A percentile compares a stretch with the other conserved stretches of the same genome.
Evolutionary conservation across 768 basidiomycete species (phyloP).

Genomic region (Termitomyces sp.): DNA sequence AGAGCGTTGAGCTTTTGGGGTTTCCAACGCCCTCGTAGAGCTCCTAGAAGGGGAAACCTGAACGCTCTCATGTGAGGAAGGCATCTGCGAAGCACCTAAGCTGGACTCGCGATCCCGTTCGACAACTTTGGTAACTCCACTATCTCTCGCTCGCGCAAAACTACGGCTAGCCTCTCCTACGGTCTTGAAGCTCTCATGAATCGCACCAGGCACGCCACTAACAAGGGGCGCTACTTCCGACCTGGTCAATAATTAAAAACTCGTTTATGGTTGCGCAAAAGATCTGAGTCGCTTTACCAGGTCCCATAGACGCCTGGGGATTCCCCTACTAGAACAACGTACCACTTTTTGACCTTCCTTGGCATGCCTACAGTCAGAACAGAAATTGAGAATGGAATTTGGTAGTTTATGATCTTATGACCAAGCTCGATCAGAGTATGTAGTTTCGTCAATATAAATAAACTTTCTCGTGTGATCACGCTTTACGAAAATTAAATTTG

Average conservation of each 20-base stretch:
- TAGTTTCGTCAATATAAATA: not conserved
- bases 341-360: constrained; percentile 29
- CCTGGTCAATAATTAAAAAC: constrained; percentile 24
- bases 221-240: constrained; percentile 38
- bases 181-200: constrained; percentile 36
- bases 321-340: constrained; percentile 33
- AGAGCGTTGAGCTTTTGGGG: constrained; percentile 1
- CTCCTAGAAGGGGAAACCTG: constrained; percentile 1
- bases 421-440: not conserved
- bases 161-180: constrained; percentile 33
- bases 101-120: not conserved
- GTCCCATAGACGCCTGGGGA: constrained; percentile 31
- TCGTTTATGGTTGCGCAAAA: not conserved
- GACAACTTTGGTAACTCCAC: constrained; percentile 25
- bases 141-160: constrained; percentile 21
- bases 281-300: constrained; percentile 22
- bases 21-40: constrained; percentile 6
- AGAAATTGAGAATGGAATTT: not conserved
- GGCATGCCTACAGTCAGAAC: constrained; percentile 18
- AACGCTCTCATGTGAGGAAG: not conserved
- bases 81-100: not conserved
- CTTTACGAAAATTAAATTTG: not conserved
- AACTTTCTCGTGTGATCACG: not conserved
- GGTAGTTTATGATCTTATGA: not conserved
- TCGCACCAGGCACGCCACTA: constrained; percentile 32